A percentile compares a stretch with the other conserved stretches of the same genome.
Conservation (phyloP, 2,329 filamentous ascomycete genomes). For the Fusarium transvaalense region DNA sequence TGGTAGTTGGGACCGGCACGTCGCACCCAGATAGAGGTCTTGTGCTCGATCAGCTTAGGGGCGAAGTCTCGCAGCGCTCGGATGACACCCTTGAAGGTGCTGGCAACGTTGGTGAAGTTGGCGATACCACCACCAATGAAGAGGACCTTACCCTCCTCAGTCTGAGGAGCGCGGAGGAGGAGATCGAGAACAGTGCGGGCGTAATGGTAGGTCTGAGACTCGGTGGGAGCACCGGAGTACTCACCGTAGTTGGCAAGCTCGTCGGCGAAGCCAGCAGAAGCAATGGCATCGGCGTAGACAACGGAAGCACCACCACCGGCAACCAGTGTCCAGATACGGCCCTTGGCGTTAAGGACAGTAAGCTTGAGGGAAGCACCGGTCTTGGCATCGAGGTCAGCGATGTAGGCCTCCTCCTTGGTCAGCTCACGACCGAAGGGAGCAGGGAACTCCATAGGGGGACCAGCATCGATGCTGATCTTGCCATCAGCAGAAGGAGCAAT, state of each 20-base stretch:
- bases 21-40: conserved; percentile 96
- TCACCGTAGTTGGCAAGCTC: conserved; percentile 99
- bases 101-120: conserved; percentile 99
- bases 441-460: conserved; percentile 98
- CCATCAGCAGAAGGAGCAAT: conserved; percentile 71
- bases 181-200: conserved; percentile 96
- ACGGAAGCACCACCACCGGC: conserved; percentile 99
- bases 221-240: conserved; percentile 98
- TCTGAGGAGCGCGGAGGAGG: conserved; percentile 90
- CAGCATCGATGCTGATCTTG: conserved; percentile 94
- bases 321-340: conserved; percentile 97
- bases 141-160: conserved; percentile 94
- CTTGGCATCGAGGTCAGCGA: conserved; percentile 98
- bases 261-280: conserved; percentile 92
- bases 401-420: conserved; percentile 99
- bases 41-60: conserved; percentile 90
- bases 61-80: conserved; percentile 92
- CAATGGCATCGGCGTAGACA: conserved; percentile 98
- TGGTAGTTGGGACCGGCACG: conserved; percentile 96
- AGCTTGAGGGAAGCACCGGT: conserved; percentile 99
- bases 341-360: conserved; percentile 90
- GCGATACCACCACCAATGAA: conserved; percentile 99
- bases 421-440: conserved; percentile 98
- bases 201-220: conserved; percentile 99
- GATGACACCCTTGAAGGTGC: conserved; percentile 99